Evolutionary conservation across 371 early-diverging fungal species (phyloP).

Genomic region (Syncephalastrum monosporum): DNA sequence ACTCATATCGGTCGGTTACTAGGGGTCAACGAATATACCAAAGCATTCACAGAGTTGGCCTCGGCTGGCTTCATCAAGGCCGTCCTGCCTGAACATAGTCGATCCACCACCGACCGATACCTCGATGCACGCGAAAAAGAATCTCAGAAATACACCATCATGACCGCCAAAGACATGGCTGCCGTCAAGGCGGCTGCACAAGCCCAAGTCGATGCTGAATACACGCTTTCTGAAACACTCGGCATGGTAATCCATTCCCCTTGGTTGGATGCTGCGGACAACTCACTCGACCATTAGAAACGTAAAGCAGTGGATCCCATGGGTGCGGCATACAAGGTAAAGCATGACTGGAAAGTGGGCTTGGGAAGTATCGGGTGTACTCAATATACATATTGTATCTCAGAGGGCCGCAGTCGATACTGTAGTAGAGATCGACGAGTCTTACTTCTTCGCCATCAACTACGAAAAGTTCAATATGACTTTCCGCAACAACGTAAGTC

Average conservation of each 20-base stretch:
- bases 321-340: conserved; percentile 28
- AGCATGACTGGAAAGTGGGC: neutral
- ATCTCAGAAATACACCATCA: conserved; percentile 53
- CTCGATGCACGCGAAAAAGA: conserved; percentile 67
- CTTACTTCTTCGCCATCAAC: conserved; percentile 68
- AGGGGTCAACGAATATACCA: conserved; percentile 38
- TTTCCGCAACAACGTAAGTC: conserved; percentile 68
- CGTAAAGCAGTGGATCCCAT: conserved; percentile 45
- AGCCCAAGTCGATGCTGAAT: conserved; percentile 57
- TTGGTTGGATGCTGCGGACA: no score
- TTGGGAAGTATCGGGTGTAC: no score
- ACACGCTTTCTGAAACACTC: conserved; percentile 43
- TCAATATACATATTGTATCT: neutral
- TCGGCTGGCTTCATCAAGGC: conserved; percentile 60
- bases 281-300: conserved; percentile 35
- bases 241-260: conserved; percentile 50
- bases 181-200: conserved; percentile 50
- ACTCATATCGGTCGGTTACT: conserved; percentile 5
- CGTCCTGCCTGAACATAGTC: conserved; percentile 61
- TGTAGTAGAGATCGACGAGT: conserved; percentile 51
- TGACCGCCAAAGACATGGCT: conserved; percentile 68
- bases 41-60: conserved; percentile 57
- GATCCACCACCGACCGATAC: conserved; percentile 60
- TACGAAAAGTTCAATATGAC: conserved; percentile 75
- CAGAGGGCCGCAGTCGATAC: conserved; percentile 28